These are phyloP conservation scores for Blumeria hordei DNA, from an alignment of 2,329 filamentous ascomycete species.

Conservation along the genomic window DNA sequence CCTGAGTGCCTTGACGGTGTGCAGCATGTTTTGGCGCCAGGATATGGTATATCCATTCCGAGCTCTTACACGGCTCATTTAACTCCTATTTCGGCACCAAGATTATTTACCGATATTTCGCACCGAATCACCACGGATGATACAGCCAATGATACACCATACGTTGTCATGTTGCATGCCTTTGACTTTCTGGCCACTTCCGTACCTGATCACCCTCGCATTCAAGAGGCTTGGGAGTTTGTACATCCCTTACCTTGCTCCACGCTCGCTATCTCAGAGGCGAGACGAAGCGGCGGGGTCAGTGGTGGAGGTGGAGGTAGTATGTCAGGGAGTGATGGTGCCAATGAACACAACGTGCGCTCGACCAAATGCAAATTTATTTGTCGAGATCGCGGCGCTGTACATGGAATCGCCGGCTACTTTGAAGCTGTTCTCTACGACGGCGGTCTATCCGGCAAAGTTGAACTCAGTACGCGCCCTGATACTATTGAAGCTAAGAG, in stretches of 20 bases:
- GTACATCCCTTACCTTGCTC: conserved; percentile 42
- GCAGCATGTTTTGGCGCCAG: conserved; percentile 57
- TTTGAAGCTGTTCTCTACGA: conserved; percentile 91
- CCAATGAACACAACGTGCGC: conserved; percentile 81
- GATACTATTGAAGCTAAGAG: conserved; percentile 82
- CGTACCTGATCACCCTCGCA: conserved; percentile 31
- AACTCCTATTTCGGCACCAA: conserved; percentile 75
- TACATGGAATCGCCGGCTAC: conserved; percentile 80
- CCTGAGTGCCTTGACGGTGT: conserved; percentile 93
- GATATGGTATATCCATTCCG: conserved; percentile 79
- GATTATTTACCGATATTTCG: conserved; percentile 59
- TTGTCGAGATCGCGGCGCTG: conserved; percentile 53
- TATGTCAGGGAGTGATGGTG: conserved; percentile 51
- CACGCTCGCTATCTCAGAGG: conserved; percentile 28
- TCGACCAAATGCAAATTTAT: conserved; percentile 57
- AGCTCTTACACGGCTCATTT: conserved; percentile 81
- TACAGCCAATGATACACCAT: conserved; percentile 69
- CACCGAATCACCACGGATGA: conserved; percentile 34
- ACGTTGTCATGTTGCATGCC: conserved; percentile 79
- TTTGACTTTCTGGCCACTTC: conserved; percentile 60
- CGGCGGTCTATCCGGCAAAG: conserved; percentile 24
- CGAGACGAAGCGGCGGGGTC: conserved; percentile 37
- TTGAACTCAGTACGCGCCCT: conserved; percentile 82
- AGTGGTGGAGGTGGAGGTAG: conserved; percentile 45
- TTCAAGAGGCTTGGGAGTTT: conserved; percentile 64